Evolutionary conservation across 495 filamentous ascomycete genomes (phyloP), one percentile per base, ranked within the genome.

Genomic region (Hypoxylon cercidicola): DNA sequence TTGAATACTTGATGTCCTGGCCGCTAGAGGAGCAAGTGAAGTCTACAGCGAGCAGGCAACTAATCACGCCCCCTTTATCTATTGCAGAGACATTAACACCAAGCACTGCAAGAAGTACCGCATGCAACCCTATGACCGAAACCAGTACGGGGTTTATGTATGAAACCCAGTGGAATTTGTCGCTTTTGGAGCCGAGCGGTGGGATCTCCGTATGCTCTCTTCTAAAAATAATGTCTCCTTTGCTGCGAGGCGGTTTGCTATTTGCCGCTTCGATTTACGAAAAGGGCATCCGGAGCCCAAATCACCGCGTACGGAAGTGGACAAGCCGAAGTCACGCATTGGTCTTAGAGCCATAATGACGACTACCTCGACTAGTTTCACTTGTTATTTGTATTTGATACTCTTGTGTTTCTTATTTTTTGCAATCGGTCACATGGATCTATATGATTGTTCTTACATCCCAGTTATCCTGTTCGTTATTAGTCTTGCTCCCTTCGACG

Each of bases 321-420:
- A 43, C 44, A 62, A 63, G 45, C 64, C 64, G 64, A 62, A 62
- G 58, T 62, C 41, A 62, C 54, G 18, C 50, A 68, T 62, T 32
- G 12, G 59, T 62, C 64, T 37, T 68, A 60, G 59, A 50, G 41
- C 46, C 19, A 37, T 54, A 2, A 30, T 37, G 21, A 60, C 15
- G 21, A 41, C 16, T 40, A 35, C 15, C 15, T 53, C 39, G 12
- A 54, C 11, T 18, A 23, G 28, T 25, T 19, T 44, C 55, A 30
- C 15, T n/a, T 43, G 28, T 50, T 7, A 12, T 51, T 32, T 23
- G 7, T 47, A 18, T 47, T 16, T 16, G 12, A 16, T 44, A 7
- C 25, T 18, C 15, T 16, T 44, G 13, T 46, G 23, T 25, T 46
- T 46, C 2, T 25, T 21, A 19, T n/a, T 8, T 49, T 8, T 28